Evolutionary conservation across 1,284 basidiomycete genomes (phyloP).

Genomic region (Calocybe gambosa): DNA sequence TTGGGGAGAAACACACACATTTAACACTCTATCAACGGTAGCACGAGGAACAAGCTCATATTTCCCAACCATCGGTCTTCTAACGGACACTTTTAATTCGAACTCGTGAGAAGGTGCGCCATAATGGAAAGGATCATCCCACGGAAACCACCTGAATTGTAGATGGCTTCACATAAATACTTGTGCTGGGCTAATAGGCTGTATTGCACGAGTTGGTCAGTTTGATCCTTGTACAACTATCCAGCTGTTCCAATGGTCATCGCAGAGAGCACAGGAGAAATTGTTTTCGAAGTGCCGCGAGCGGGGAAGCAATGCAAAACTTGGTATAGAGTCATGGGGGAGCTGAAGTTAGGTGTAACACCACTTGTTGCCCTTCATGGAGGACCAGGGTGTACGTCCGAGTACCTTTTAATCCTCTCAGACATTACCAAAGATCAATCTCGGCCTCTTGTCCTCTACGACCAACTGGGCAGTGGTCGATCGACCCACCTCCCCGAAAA

Average conservation of each 20-base stretch:
- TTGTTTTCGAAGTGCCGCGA: constrained; percentile 14
- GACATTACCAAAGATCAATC: constrained; percentile 24
- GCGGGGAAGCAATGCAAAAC: constrained; percentile 26
- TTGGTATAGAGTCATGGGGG: constrained; percentile 39
- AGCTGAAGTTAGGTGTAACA: constrained; percentile 21
- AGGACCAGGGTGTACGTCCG: constrained; percentile 35
- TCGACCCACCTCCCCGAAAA: constrained; percentile 37
- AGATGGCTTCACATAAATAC: not conserved
- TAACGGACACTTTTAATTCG: too few species aligned
- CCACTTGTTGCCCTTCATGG: constrained; percentile 42
- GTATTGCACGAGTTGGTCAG: too few species aligned
- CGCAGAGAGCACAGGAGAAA: constrained; percentile 4
- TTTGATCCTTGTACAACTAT: too few species aligned
- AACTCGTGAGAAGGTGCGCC: not conserved
- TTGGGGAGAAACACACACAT: too few species aligned
- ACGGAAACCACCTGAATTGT: not conserved
- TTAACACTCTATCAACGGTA: too few species aligned
- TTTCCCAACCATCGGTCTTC: too few species aligned
- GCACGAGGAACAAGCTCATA: too few species aligned
- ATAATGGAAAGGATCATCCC: not conserved
- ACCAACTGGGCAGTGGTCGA: constrained; percentile 40
- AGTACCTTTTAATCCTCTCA: constrained; percentile 31
- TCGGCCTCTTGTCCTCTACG: constrained; percentile 41
- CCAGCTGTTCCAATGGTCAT: not conserved
- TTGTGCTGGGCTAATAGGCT: too few species aligned